Conservation (phyloP, 306 rosid species). For the Pyrus bretschneideri region DNA sequence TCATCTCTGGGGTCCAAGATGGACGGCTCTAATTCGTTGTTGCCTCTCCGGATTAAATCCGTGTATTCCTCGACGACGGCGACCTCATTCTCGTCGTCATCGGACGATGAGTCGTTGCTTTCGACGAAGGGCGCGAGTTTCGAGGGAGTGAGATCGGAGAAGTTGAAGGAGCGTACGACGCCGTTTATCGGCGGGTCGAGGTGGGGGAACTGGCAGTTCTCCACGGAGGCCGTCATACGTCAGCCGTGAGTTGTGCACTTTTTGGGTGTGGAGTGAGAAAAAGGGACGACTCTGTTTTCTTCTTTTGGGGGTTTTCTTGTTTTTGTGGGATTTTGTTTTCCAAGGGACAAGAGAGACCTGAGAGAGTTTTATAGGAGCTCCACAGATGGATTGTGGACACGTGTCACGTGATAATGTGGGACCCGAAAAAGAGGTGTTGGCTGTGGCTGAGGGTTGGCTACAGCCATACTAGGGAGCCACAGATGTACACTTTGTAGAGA, state of each 20-base stretch:
- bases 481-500: too few relatives aligned
- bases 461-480: background rate
- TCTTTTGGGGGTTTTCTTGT: background rate
- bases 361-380: background rate
- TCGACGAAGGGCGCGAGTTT: background rate
- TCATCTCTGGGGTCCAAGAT: constrained; percentile 51
- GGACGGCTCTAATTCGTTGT: constrained; percentile 44
- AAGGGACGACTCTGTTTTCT: background rate
- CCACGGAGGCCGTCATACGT: constrained; percentile 59
- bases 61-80: background rate
- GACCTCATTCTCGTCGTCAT: constrained; percentile 36
- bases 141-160: constrained; percentile 1
- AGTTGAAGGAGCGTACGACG: constrained; percentile 32
- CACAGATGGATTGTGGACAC: background rate
- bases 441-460: background rate
- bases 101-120: constrained; percentile 7
- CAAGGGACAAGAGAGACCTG: background rate
- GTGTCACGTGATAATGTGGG: background rate
- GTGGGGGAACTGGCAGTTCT: constrained; percentile 37
- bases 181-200: constrained; percentile 30
- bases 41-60: constrained; percentile 30
- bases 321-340: background rate
- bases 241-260: background rate
- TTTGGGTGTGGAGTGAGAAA: background rate
- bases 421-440: background rate